Evolutionary conservation across 2,329 filamentous ascomycete genomes (phyloP).

Genomic region (Venturia effusa): DNA sequence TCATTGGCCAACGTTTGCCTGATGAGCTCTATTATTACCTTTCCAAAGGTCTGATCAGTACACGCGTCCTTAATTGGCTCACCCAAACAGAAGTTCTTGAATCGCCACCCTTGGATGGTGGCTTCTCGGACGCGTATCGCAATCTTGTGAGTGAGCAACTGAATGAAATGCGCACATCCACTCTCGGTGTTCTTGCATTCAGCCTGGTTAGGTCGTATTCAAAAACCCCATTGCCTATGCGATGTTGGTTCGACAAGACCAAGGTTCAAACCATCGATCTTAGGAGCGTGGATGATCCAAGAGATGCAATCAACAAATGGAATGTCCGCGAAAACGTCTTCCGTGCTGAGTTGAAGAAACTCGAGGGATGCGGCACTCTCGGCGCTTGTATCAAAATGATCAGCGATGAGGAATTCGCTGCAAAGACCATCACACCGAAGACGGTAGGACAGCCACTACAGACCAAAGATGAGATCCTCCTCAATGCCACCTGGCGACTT

Average conservation of each 20-base stretch:
- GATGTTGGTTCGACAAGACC: slow-evolving; percentile 72
- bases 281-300: slow-evolving; percentile 1
- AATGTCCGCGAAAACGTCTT: slow-evolving; percentile 8
- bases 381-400: slow-evolving; percentile 4
- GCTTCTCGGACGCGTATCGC: slow-evolving; percentile 69
- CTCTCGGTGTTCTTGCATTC: slow-evolving; percentile 67
- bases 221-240: slow-evolving; percentile 65
- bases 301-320: slow-evolving; percentile 3
- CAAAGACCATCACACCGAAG: slow-evolving; percentile 52
- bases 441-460: slow-evolving; percentile 37
- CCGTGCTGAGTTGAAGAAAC: not conserved
- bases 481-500: slow-evolving; percentile 79
- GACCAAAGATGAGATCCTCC: slow-evolving; percentile 59
- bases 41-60: slow-evolving; percentile 68
- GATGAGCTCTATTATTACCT: slow-evolving; percentile 87
- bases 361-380: not conserved
- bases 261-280: slow-evolving; percentile 25
- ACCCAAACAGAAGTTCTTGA: slow-evolving; percentile 69
- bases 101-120: slow-evolving; percentile 75
- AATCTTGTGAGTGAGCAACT: slow-evolving; percentile 66
- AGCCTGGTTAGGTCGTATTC: slow-evolving; percentile 75
- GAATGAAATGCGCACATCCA: slow-evolving; percentile 61
- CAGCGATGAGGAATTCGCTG: slow-evolving; percentile 17
- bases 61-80: slow-evolving; percentile 71
- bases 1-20: slow-evolving; percentile 81